Conservation (phyloP, 306 rosid species). For the Abrus pulchellus region DNA sequence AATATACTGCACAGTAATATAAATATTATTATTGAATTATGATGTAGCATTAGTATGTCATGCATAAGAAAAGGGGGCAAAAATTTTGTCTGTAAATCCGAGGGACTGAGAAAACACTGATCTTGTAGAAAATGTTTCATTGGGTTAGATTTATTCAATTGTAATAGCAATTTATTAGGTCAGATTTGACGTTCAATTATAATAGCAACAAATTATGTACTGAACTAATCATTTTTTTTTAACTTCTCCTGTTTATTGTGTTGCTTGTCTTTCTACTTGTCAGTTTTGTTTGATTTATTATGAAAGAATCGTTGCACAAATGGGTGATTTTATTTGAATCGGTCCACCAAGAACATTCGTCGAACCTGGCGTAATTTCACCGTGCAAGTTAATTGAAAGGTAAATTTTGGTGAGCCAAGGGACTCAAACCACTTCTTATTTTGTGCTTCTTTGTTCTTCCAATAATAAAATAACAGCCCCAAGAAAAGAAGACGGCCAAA, state of each 20-base stretch:
- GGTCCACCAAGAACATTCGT: neutral
- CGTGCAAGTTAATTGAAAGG: neutral
- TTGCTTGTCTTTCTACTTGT: neutral
- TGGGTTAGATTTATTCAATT: conserved; percentile 42
- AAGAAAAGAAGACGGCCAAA: too few species aligned
- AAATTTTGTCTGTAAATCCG: neutral
- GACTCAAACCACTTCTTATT: neutral
- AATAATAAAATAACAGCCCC: too few species aligned
- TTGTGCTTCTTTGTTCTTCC: neutral
- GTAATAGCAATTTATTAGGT: conserved; percentile 34
- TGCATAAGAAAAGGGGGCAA: neutral
- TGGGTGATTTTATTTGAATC: conserved; percentile 34
- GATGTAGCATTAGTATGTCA: neutral
- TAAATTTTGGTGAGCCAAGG: neutral
- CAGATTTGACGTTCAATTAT: conserved; percentile 39
- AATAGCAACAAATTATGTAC: conserved; percentile 10
- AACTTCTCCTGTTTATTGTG: neutral
- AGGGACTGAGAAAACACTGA: neutral
- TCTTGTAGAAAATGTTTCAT: neutral
- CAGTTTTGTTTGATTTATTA: neutral
- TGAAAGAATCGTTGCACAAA: neutral
- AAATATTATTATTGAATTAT: neutral
- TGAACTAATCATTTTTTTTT: conserved; percentile 8
- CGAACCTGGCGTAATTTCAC: neutral
- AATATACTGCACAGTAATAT: too few species aligned